Evolutionary conservation across 75 land plant genomes (phyloP), one percentile per base, ranked within the genome.

Genomic region (Selaginella tamariscina): DNA sequence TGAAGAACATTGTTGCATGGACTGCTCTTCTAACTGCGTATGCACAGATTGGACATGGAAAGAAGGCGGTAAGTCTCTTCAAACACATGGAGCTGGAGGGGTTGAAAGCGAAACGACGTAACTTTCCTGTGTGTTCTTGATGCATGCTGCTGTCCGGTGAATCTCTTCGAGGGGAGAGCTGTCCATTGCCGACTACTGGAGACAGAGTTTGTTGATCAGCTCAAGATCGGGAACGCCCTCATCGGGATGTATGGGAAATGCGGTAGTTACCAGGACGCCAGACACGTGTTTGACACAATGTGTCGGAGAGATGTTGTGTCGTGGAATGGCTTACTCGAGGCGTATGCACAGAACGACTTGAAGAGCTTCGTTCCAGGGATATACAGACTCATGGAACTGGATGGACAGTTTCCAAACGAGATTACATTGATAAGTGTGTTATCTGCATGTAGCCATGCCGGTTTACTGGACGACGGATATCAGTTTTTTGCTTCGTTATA

Each of bases 11-110:
- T 29, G 65, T 78, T 26, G 71, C 78, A 11, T 81, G 80, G 80
- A 75, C 80, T n/a, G 80, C 71, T 20, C 72, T 81, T 69, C 74
- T 76, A 0, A 59, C 71, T 27, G 83, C 75, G 9, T 81, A 78
- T 67, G 67, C 77, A 0, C 74, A 74, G 27, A 65, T 54, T 59
- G 80, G 80, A 0, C 29, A 11, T 54, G 64, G 54, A 0, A 49
- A 55, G 13, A 74, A 74, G 27, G 81, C 81, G 33, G 31, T 79
- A 29, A 72, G 32, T 9, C 44, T 73, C 26, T 79, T 79, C 33
- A 23, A 32, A 13, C 26, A 57, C 24, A 74, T 74, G 77, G 70
- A 55, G n/a, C n/a, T n/a, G n/a, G n/a, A n/a, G n/a, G n/a, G n/a
- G n/a, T n/a, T n/a, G n/a, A n/a, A n/a, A n/a, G n/a, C n/a, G n/a